Percentiles rank a stretch among this genome's conserved stretches.
These are phyloP conservation scores for Penicilliopsis zonata DNA, from an alignment of 495 filamentous ascomycete species.

Conservation along the genomic window DNA sequence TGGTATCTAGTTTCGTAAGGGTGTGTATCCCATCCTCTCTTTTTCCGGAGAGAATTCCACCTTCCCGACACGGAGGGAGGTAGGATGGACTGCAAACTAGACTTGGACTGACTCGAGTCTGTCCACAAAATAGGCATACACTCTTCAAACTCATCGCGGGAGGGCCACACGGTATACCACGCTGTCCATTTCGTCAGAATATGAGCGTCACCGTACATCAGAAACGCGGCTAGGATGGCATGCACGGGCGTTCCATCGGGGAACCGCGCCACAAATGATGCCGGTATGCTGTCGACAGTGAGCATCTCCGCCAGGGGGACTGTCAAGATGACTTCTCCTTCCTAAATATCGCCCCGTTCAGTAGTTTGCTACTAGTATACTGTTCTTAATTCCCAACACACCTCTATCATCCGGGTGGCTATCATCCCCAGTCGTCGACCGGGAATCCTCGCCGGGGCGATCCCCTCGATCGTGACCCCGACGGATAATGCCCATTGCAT, in stretches of 20 bases:
- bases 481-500: conserved; percentile 46
- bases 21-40: conserved; percentile 5
- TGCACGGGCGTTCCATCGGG: conserved; percentile 48
- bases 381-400: no score
- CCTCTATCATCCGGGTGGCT: conserved; percentile 51
- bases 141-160: conserved; percentile 40
- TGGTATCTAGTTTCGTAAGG: conserved; percentile 27
- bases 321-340: conserved; percentile 45
- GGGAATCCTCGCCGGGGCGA: conserved; percentile 47
- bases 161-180: conserved; percentile 65
- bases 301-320: conserved; percentile 55
- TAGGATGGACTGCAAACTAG: conserved; percentile 10
- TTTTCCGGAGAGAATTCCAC: conserved; percentile 20
- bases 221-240: conserved; percentile 54
- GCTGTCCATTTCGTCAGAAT: conserved; percentile 21
- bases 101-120: conserved; percentile 1
- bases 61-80: conserved; percentile 31
- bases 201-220: conserved; percentile 37
- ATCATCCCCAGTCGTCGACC: conserved; percentile 65
- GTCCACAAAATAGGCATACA: conserved; percentile 64
- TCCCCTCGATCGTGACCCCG: conserved; percentile 46
- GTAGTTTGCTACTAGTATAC: no score
- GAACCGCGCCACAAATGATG: conserved; percentile 25
- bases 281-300: conserved; percentile 47
- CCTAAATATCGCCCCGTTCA: conserved; percentile 11